Conservation (phyloP, 2,329 filamentous ascomycete species). For the Helotiales sp. region DNA sequence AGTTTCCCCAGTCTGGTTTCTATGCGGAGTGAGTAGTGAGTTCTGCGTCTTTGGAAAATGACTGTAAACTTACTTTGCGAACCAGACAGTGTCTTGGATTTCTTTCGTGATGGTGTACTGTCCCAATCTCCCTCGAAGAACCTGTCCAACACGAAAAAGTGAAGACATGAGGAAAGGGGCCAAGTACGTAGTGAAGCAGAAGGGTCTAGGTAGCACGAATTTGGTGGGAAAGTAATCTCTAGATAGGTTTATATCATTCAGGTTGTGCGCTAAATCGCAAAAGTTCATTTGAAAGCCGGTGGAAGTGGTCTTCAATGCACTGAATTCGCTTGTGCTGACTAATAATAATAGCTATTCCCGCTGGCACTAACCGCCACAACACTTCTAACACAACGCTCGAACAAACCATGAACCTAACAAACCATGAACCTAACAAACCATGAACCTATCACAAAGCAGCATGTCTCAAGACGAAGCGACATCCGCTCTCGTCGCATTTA, state of each 20-base stretch:
- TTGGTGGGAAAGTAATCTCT: neutral
- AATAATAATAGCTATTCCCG: no score
- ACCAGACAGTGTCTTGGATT: conserved; percentile 29
- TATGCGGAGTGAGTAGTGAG: conserved; percentile 3
- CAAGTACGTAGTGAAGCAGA: neutral
- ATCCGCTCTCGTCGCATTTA: no score
- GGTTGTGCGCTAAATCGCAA: neutral
- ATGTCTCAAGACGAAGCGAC: no score
- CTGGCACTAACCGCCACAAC: no score
- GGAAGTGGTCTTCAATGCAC: no score
- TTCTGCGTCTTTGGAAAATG: neutral
- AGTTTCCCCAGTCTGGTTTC: conserved; percentile 12
- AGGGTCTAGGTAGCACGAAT: neutral
- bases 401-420: no score
- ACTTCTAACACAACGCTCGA: no score
- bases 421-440: no score
- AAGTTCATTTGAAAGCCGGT: neutral
- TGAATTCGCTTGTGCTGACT: no score
- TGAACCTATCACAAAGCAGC: no score
- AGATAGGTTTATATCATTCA: neutral
- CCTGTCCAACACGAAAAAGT: conserved; percentile 6
- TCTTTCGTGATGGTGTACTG: conserved; percentile 28
- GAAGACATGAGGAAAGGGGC: conserved; percentile 1
- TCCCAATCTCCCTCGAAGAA: neutral
- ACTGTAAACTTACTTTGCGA: conserved; percentile 24